Base-by-base conservation (phyloP, 305 asterid species). In the Fraxinus sp. region DNA sequence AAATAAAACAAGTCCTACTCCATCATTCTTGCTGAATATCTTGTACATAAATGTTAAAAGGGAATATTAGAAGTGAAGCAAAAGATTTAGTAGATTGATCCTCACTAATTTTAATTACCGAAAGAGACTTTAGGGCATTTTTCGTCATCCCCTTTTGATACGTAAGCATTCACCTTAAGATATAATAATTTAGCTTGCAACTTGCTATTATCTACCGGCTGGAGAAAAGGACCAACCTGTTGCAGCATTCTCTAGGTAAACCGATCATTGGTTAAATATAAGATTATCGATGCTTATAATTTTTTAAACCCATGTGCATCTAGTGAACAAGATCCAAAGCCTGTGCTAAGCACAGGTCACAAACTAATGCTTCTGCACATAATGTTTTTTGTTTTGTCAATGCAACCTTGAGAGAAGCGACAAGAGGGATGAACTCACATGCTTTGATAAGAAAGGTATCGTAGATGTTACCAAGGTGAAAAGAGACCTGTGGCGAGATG, bases 1-100 rank as follows among this genome's bases (percentile, higher is more conserved):
- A 85, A 96, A 94, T 81, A 91, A 86, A 64, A 93, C 85, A 78
- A 91, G 90, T 83, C 97, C 98, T 79, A 91, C 98, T 86, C 93
- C 98, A 82, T 95, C 99, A 76, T 62, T 84, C 87, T 90, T 93
- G 87, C 76, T 84, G 86, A 80, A 94, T 84, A 95, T 83, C 87
- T 94, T 90, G 97, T 94, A 94, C 89, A 87, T 78, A 78, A 78
- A 84, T n/a, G 7, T 0, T 22, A 82, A 80, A 16, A 11, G 59
- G 78, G 41, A 44, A 52, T 20, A 85, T 39, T 80, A 52, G 59
- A 22, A 57, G 9, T 20, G 94, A 87, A 88, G 93, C 93, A 76
- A 86, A 88, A 80, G 80, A 84, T 84, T 92, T 92, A 80, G 90
- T 85, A 76, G 94, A 88, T 86, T 88, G 97, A 78, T 94, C 92